phyloP scores from a whole-genome alignment of 352 stramenopile species.

The Pythium graminicola region DNA sequence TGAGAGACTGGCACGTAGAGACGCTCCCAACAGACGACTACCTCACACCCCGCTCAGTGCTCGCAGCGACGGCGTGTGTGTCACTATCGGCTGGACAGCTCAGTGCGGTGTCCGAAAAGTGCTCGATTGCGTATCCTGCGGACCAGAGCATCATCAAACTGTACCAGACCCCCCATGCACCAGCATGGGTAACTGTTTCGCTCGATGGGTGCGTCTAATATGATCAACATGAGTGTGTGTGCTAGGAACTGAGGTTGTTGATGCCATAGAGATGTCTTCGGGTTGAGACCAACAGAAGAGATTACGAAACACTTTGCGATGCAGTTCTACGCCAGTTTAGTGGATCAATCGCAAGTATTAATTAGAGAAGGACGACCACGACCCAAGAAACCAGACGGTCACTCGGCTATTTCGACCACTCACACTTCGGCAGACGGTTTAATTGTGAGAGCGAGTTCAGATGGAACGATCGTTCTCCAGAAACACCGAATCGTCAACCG shows the following conservation, averaged over 20 bases:
- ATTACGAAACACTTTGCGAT: slow-evolving; percentile 24
- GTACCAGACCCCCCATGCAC: slow-evolving; percentile 32
- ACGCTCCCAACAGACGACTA: slow-evolving; percentile 35
- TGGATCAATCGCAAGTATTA: slow-evolving; percentile 42
- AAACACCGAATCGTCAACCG: not conserved
- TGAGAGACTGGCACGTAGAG: slow-evolving; percentile 61
- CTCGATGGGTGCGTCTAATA: slow-evolving; percentile 32
- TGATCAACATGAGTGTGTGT: not conserved
- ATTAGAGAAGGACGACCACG: slow-evolving; percentile 30
- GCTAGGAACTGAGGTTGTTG: not conserved
- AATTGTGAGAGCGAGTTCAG: slow-evolving; percentile 45
- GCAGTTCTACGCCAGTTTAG: slow-evolving; percentile 53
- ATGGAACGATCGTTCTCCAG: slow-evolving; percentile 49
- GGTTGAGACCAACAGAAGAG: slow-evolving; percentile 29
- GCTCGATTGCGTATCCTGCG: slow-evolving; percentile 47
- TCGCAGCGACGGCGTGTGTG: slow-evolving; percentile 38
- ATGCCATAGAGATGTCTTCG: slow-evolving; percentile 50
- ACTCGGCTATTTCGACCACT: slow-evolving; percentile 33
- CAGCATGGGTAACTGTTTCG: slow-evolving; percentile 62
- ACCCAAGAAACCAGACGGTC: slow-evolving; percentile 44
- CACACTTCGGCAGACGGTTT: slow-evolving; percentile 51
- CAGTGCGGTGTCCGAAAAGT: slow-evolving; percentile 35
- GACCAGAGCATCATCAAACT: slow-evolving; percentile 62
- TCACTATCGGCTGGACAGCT: slow-evolving; percentile 49
- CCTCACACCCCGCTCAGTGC: slow-evolving; percentile 50